A percentile compares a stretch with the other conserved stretches of the same genome.
Conservation (phyloP, 2,329 filamentous ascomycete species). For the Byssoonygena ceratinophila region DNA sequence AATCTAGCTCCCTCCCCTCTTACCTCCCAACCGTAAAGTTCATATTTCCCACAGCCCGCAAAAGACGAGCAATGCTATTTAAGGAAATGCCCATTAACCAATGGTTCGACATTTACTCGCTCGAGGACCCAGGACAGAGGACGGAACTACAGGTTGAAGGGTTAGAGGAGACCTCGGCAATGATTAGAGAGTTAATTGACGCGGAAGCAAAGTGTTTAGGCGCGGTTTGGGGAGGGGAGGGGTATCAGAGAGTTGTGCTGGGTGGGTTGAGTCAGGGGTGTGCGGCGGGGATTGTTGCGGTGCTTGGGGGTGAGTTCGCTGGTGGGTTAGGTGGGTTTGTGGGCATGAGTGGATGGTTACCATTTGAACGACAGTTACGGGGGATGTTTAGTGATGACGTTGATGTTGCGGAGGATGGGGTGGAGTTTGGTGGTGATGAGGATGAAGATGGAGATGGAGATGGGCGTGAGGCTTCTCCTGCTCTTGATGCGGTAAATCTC, state of each 20-base stretch:
- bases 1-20: too few species aligned
- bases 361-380: conserved; percentile 25
- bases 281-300: conserved; percentile 36
- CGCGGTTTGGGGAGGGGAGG: too few species aligned
- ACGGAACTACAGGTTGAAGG: conserved; percentile 39
- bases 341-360: conserved; percentile 41
- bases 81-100: conserved; percentile 38
- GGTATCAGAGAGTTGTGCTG: conserved; percentile 37
- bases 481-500: conserved; percentile 20
- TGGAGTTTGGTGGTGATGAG: too few species aligned
- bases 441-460: too few species aligned
- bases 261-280: conserved; percentile 47
- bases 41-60: conserved; percentile 10
- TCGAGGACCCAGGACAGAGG: conserved; percentile 34
- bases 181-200: background rate
- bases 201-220: background rate
- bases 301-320: conserved; percentile 32
- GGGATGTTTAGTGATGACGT: conserved; percentile 13
- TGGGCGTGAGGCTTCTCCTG: too few species aligned
- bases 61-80: conserved; percentile 37
- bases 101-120: conserved; percentile 43
- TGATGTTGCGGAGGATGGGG: background rate
- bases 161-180: conserved; percentile 35
- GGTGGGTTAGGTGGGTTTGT: conserved; percentile 34
- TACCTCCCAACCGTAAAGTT: too few species aligned